phyloP scores from a whole-genome alignment of 2,329 filamentous ascomycete genomes.

The Aurifilum marmelostoma region DNA sequence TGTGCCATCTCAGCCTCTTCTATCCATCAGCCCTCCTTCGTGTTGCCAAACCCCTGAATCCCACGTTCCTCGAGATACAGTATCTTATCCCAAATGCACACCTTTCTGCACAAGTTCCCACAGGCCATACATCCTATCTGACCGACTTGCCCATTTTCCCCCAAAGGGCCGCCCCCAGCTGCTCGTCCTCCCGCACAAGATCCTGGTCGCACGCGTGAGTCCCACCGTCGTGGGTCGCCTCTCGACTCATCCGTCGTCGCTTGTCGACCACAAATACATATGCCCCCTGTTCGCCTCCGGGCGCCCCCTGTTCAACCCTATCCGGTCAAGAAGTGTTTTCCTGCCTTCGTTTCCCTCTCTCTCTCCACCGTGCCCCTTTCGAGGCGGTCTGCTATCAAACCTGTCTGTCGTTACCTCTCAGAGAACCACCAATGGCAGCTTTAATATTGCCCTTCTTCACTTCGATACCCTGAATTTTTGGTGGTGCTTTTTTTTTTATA shows the following conservation, averaged over 20 bases:
- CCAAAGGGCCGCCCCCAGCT: conserved; percentile 17
- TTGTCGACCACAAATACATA: conserved; percentile 26
- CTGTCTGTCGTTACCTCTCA: conserved; percentile 26
- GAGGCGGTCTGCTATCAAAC: conserved; percentile 26
- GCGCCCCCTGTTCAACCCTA: conserved; percentile 26
- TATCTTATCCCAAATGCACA: conserved; percentile 7
- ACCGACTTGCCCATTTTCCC: conserved; percentile 22
- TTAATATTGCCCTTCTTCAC: conserved; percentile 10
- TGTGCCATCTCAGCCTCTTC: conserved; percentile 6
- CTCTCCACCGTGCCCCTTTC: conserved; percentile 30
- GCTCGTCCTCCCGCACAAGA: conserved; percentile 22
- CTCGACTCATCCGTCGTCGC: conserved; percentile 28
- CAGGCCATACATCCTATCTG: conserved; percentile 15
- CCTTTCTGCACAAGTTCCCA: conserved; percentile 5
- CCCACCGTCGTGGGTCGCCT: conserved; percentile 30
- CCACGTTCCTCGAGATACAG: conserved; percentile 1
- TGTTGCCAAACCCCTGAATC: conserved; percentile 2
- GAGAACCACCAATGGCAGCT: conserved; percentile 19
- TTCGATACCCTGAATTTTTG: conserved; percentile 8
- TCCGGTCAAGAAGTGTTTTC: conserved; percentile 27
- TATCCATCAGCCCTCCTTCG: background rate
- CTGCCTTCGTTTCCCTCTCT: conserved; percentile 14
- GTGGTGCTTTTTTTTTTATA: background rate
- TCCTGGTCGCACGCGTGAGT: conserved; percentile 30
- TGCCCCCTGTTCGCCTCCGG: conserved; percentile 24